phyloP scores from a whole-genome alignment of 1,139 yeast species.

The Sugiyamaella castrensis region DNA sequence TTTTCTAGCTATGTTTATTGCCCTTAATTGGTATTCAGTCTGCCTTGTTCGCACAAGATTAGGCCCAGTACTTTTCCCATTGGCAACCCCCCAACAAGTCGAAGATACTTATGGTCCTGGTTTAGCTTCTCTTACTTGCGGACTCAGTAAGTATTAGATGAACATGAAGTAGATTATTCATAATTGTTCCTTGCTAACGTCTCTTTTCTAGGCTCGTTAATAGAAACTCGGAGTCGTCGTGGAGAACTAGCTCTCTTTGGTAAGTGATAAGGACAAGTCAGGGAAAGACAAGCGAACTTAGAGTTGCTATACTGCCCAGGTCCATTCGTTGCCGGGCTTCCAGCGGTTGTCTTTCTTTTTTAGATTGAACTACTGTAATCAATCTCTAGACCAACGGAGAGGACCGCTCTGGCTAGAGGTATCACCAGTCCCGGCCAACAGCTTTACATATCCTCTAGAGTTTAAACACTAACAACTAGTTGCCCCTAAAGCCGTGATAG shows the following conservation, averaged over 20 bases:
- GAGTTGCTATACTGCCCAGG: too few relatives aligned
- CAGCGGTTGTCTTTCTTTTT: too few relatives aligned
- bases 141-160: slow-evolving; percentile 33
- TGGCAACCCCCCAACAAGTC: slow-evolving; percentile 32
- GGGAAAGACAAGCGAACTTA: too few relatives aligned
- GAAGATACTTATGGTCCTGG: slow-evolving; percentile 41
- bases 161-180: too few relatives aligned
- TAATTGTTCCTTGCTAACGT: too few relatives aligned
- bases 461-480: slow-evolving; percentile 17
- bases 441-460: too few relatives aligned
- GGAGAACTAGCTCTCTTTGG: slow-evolving; percentile 43
- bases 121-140: slow-evolving; percentile 39
- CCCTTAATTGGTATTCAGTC: slow-evolving; percentile 43
- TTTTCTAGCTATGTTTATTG: slow-evolving; percentile 41
- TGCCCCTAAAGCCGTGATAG: slow-evolving; percentile 43
- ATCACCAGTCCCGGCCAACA: too few relatives aligned
- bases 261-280: too few relatives aligned
- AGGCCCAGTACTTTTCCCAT: slow-evolving; percentile 35
- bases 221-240: slow-evolving; percentile 40
- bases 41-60: slow-evolving; percentile 41
- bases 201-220: slow-evolving; percentile 26
- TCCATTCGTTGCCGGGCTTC: too few relatives aligned
- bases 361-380: too few relatives aligned
- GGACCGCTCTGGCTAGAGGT: too few relatives aligned
- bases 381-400: too few relatives aligned